Percentiles rank a stretch among this genome's conserved stretches.
phyloP scores from a whole-genome alignment of 495 filamentous ascomycete species.

The Parmelia sp. region DNA sequence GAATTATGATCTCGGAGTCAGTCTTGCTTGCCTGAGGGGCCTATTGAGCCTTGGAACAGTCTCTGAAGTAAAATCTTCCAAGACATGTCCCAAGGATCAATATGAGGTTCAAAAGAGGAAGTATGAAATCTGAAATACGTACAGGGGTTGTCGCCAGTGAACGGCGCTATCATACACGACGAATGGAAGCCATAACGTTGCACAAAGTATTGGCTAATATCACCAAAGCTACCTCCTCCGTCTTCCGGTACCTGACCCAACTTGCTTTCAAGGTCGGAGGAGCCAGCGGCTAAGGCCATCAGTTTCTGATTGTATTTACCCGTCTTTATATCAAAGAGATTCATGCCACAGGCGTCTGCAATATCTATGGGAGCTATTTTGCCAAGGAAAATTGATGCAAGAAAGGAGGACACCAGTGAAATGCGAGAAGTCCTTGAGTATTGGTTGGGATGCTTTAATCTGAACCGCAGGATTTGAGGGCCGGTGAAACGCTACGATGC shows the following conservation, averaged over 20 bases:
- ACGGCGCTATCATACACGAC: slow-evolving; percentile 70
- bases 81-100: no score
- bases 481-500: slow-evolving; percentile 88
- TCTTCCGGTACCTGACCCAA: slow-evolving; percentile 74
- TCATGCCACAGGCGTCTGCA: slow-evolving; percentile 93
- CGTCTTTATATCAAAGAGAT: slow-evolving; percentile 82
- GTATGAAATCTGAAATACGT: neutral
- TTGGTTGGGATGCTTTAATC: slow-evolving; percentile 66
- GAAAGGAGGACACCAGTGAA: slow-evolving; percentile 89
- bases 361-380: slow-evolving; percentile 84
- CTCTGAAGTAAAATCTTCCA: no score
- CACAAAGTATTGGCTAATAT: slow-evolving; percentile 68
- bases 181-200: slow-evolving; percentile 68
- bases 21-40: no score
- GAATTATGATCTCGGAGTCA: no score
- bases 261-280: slow-evolving; percentile 64
- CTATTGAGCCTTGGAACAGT: no score
- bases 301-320: slow-evolving; percentile 67
- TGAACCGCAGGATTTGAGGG: slow-evolving; percentile 87
- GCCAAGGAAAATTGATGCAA: slow-evolving; percentile 87
- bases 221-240: slow-evolving; percentile 71
- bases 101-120: no score
- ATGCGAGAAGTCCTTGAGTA: slow-evolving; percentile 78
- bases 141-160: slow-evolving; percentile 89
- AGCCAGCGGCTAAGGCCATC: slow-evolving; percentile 68